Evolutionary conservation across 1,139 yeast genomes (phyloP).

Genomic region (Diutina scorzettiae): DNA sequence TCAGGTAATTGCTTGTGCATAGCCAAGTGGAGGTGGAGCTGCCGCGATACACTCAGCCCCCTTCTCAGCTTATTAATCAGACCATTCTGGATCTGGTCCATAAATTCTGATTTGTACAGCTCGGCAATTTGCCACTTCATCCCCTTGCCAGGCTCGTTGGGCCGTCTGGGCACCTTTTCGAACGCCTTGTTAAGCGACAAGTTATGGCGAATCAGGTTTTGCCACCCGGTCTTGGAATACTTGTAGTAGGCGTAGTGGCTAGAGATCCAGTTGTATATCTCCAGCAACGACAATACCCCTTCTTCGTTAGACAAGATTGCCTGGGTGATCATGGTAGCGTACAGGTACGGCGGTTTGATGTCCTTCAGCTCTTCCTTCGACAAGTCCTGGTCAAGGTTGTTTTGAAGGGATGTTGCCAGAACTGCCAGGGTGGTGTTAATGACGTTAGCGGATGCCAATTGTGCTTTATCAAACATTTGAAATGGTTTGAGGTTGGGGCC

Average conservation of each 20-base stretch:
- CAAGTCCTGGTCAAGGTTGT: conserved; percentile 51
- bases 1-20: conserved; percentile 60
- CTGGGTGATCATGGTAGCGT: conserved; percentile 97
- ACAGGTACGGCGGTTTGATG: conserved; percentile 91
- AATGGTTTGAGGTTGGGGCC: conserved; percentile 16
- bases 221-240: conserved; percentile 85
- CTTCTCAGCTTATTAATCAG: conserved; percentile 62
- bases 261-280: conserved; percentile 86
- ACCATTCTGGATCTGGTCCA: conserved; percentile 68
- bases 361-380: conserved; percentile 87
- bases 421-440: conserved; percentile 15
- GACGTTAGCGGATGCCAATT: conserved; percentile 24
- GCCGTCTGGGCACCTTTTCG: conserved; percentile 90
- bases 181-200: conserved; percentile 74
- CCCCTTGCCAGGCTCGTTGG: conserved; percentile 96
- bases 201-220: conserved; percentile 76
- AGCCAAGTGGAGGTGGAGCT: conserved; percentile 62
- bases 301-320: conserved; percentile 84
- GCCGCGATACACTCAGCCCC: conserved; percentile 71
- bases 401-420: conserved; percentile 32
- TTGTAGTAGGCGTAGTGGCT: conserved; percentile 84
- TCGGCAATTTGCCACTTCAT: conserved; percentile 98
- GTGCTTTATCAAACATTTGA: conserved; percentile 40
- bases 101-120: conserved; percentile 70
- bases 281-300: conserved; percentile 80